These are phyloP conservation scores for Ophiorrhiza pumila DNA, from an alignment of 257 asterid species.

Conservation along the genomic window DNA sequence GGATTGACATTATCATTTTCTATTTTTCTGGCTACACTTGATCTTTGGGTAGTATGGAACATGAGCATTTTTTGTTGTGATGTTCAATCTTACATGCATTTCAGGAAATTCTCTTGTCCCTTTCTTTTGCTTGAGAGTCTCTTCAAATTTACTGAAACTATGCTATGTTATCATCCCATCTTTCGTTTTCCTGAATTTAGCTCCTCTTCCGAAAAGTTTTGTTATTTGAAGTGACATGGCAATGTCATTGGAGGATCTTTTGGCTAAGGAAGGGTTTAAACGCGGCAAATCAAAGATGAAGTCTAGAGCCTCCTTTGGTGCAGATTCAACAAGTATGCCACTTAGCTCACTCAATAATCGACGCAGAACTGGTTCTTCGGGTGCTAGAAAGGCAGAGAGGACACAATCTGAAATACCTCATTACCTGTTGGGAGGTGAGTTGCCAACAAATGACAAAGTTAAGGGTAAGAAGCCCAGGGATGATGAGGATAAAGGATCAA, in stretches of 20 bases:
- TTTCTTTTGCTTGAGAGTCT: background rate
- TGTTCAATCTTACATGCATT: background rate
- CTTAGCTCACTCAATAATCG: constrained; percentile 21
- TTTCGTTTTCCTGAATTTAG: constrained; percentile 2
- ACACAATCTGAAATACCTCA: constrained; percentile 54
- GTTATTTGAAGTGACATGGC: constrained; percentile 33
- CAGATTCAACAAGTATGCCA: constrained; percentile 32
- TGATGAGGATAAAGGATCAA: constrained; percentile 21
- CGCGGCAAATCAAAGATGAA: constrained; percentile 44
- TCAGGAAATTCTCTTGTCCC: background rate
- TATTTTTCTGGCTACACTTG: background rate
- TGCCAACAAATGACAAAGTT: constrained; percentile 29
- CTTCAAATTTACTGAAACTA: background rate
- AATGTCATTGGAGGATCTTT: constrained; percentile 74
- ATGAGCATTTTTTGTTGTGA: background rate
- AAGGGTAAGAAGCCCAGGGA: constrained; percentile 33
- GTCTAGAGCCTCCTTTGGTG: constrained; percentile 40
- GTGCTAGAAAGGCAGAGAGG: constrained; percentile 40
- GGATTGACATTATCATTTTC: background rate
- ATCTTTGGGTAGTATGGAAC: background rate
- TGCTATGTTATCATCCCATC: background rate
- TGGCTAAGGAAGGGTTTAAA: constrained; percentile 64
- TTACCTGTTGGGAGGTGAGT: constrained; percentile 17
- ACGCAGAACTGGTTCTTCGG: constrained; percentile 29
- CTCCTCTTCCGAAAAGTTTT: background rate